Evolutionary conservation across 352 stramenopile genomes (phyloP).

Genomic region (Phytophthora hybrid): DNA sequence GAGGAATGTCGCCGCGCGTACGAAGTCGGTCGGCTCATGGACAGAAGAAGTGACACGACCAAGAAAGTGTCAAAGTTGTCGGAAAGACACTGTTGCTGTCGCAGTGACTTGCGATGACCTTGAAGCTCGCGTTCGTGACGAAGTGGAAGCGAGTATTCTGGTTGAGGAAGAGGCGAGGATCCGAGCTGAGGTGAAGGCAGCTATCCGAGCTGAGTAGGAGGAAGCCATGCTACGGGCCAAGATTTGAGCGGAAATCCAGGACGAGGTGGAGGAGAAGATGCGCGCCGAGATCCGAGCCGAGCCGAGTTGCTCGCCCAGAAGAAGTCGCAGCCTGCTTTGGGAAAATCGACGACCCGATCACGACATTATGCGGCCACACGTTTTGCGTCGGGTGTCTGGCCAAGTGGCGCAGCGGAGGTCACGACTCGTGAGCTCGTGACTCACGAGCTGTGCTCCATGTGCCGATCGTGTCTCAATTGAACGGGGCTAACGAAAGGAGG

Average conservation of each 20-base stretch:
- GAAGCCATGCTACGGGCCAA: conserved; percentile 12
- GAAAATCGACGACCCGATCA: conserved; percentile 11
- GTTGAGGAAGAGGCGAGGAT: conserved; percentile 21
- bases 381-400: conserved; percentile 16
- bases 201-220: conserved; percentile 28
- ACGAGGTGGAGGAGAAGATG: conserved; percentile 29
- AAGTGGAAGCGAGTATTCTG: conserved; percentile 26
- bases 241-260: conserved; percentile 27
- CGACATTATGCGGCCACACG: conserved; percentile 19
- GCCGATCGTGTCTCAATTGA: conserved; percentile 14
- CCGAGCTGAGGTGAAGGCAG: conserved; percentile 20
- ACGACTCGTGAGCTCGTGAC: too few species aligned
- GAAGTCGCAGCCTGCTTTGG: conserved; percentile 21
- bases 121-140: conserved; percentile 12
- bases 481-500: background rate
- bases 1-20: too few species aligned
- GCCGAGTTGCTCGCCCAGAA: conserved; percentile 12
- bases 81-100: background rate
- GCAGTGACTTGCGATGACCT: background rate
- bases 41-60: too few species aligned
- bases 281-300: conserved; percentile 22
- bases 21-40: too few species aligned
- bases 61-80: too few species aligned
- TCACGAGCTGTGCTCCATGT: conserved; percentile 21
- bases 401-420: conserved; percentile 18